phyloP scores from a whole-genome alignment of 345 rosid genomes.

The Ceriops decandra region DNA sequence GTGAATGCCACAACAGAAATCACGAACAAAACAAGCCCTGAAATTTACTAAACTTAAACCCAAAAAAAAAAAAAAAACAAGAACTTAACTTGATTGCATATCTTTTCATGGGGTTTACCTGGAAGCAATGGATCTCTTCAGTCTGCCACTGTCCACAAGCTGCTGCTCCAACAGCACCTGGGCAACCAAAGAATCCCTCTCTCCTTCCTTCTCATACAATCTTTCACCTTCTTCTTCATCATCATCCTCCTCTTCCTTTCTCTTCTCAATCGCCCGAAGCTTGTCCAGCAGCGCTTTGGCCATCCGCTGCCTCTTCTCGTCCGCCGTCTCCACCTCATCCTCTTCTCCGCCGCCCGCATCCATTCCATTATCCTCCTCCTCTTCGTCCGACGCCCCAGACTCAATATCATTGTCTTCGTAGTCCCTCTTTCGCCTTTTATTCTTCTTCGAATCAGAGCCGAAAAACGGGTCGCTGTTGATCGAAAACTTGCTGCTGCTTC shows the following conservation, averaged over 20 bases:
- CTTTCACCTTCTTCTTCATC: conserved; percentile 45
- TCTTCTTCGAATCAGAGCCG: conserved; percentile 39
- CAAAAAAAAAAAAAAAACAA: neutral
- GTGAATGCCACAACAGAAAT: neutral
- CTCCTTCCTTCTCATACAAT: conserved; percentile 47
- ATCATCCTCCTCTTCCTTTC: conserved; percentile 32
- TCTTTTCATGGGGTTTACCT: conserved; percentile 38
- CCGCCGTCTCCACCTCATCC: conserved; percentile 50
- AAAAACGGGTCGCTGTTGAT: conserved; percentile 48
- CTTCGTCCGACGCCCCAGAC: conserved; percentile 55
- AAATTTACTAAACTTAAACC: neutral
- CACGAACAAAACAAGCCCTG: neutral
- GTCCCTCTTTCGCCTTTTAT: conserved; percentile 44
- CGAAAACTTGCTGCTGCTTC: conserved; percentile 25
- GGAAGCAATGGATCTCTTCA: conserved; percentile 65
- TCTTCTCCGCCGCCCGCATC: conserved; percentile 25
- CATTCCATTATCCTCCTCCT: conserved; percentile 24
- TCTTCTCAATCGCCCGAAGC: conserved; percentile 37
- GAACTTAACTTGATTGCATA: neutral
- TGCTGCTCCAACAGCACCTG: conserved; percentile 76
- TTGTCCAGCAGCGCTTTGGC: conserved; percentile 50
- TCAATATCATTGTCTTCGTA: conserved; percentile 55
- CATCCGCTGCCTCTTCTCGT: conserved; percentile 66
- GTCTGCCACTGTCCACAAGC: conserved; percentile 82
- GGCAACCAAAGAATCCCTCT: conserved; percentile 54